These are phyloP conservation scores for Monosporascus sp. DNA, from an alignment of 2,329 filamentous ascomycete genomes.

Conservation along the genomic window DNA sequence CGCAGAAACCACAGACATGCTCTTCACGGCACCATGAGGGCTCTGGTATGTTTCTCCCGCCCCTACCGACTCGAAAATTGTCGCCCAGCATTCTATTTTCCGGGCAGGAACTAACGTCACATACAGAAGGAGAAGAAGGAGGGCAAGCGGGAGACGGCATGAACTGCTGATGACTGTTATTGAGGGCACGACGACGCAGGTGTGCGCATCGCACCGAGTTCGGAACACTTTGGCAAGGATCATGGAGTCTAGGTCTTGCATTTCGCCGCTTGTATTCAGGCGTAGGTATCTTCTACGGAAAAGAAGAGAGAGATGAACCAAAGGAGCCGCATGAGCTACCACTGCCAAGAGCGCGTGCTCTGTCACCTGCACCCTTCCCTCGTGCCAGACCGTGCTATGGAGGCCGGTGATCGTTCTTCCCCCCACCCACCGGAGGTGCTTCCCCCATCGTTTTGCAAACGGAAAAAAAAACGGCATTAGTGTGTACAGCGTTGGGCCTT, in stretches of 20 bases:
- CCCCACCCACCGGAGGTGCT: too few relatives aligned
- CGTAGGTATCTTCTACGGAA: slow-evolving; percentile 21
- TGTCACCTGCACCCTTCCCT: neutral
- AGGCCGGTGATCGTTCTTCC: neutral
- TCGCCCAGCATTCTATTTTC: too few relatives aligned
- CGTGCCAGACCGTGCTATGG: neutral
- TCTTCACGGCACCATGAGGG: slow-evolving; percentile 97
- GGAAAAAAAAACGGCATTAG: slow-evolving; percentile 35
- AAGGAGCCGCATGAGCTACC: slow-evolving; percentile 25
- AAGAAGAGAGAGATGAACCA: slow-evolving; percentile 21
- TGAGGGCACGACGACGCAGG: slow-evolving; percentile 21
- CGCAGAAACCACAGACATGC: slow-evolving; percentile 99
- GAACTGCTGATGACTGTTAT: slow-evolving; percentile 19
- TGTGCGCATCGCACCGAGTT: slow-evolving; percentile 27
- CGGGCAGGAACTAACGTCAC: slow-evolving; percentile 11
- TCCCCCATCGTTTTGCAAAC: slow-evolving; percentile 3
- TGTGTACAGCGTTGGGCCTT: slow-evolving; percentile 46
- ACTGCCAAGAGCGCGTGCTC: slow-evolving; percentile 11
- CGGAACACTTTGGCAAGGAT: slow-evolving; percentile 27
- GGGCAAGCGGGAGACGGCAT: slow-evolving; percentile 87
- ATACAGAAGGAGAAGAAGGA: slow-evolving; percentile 87
- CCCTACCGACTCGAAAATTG: neutral
- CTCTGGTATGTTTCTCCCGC: slow-evolving; percentile 65
- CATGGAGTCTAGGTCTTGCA: slow-evolving; percentile 31
- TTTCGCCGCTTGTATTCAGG: slow-evolving; percentile 25